phyloP scores from a whole-genome alignment of 2,329 filamentous ascomycete species.

The Apiospora pterosperma region DNA sequence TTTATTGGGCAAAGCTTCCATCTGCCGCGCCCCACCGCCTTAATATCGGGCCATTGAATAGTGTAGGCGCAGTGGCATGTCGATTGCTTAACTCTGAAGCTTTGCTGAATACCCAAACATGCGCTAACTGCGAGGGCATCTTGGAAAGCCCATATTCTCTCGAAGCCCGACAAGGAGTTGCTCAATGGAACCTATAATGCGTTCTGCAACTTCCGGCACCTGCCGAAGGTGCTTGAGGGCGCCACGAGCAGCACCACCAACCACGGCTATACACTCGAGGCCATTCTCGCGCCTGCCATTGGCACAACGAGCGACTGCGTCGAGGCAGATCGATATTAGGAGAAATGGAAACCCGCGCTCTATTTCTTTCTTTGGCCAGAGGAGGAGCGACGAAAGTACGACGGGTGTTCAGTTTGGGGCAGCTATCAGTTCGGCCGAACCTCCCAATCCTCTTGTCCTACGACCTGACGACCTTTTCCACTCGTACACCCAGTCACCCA shows the following conservation, averaged over 20 bases:
- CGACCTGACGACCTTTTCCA: slow-evolving; percentile 86
- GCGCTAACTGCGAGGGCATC: background rate
- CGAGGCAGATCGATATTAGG: background rate
- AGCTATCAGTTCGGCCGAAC: slow-evolving; percentile 14
- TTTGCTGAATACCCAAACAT: background rate
- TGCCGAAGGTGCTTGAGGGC: slow-evolving; percentile 25
- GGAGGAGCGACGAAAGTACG: background rate
- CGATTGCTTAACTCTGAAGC: no score
- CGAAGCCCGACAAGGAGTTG: background rate
- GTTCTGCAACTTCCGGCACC: slow-evolving; percentile 21
- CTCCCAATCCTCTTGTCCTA: slow-evolving; percentile 38
- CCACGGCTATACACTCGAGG: background rate
- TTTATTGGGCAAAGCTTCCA: background rate
- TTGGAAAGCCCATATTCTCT: background rate
- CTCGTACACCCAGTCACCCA: slow-evolving; percentile 83
- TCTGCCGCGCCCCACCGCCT: slow-evolving; percentile 4
- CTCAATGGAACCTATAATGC: slow-evolving; percentile 26
- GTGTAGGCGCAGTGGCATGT: background rate
- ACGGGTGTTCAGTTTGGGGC: slow-evolving; percentile 6
- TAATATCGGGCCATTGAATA: background rate
- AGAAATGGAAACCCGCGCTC: background rate
- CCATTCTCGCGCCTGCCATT: slow-evolving; percentile 9
- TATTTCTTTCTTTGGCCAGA: background rate
- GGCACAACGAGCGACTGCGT: slow-evolving; percentile 1
- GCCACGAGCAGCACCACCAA: slow-evolving; percentile 3